Evolutionary conservation across 495 filamentous ascomycete species (phyloP).

Genomic region (Penicillium lividum): DNA sequence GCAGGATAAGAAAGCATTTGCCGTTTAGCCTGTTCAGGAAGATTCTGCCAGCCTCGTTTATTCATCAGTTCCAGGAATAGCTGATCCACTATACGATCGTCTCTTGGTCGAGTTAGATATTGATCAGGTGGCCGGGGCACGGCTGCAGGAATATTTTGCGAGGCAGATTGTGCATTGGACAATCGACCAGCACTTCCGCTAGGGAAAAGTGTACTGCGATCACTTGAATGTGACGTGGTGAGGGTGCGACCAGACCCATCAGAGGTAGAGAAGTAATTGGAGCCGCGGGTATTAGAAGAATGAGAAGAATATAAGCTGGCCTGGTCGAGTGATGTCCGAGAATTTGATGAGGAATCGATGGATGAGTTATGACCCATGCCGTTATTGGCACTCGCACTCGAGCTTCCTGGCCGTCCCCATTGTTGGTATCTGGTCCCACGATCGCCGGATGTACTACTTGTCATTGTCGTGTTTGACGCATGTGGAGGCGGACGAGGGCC

Average conservation of each 20-base stretch:
- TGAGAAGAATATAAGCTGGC: constrained; percentile 62
- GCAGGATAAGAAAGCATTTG: constrained; percentile 95
- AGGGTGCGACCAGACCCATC: constrained; percentile 64
- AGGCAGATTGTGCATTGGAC: constrained; percentile 34
- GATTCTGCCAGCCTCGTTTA: constrained; percentile 93
- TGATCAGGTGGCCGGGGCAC: constrained; percentile 51
- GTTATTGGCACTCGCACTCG: constrained; percentile 52
- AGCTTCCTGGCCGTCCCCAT: constrained; percentile 63
- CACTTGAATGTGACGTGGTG: constrained; percentile 46
- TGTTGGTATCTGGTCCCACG: constrained; percentile 69
- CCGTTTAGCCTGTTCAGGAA: constrained; percentile 91
- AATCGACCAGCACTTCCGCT: constrained; percentile 32
- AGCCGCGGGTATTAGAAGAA: constrained; percentile 60
- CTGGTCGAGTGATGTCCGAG: constrained; percentile 69
- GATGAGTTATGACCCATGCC: constrained; percentile 67
- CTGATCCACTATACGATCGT: constrained; percentile 86
- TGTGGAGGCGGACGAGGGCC: constrained; percentile 72
- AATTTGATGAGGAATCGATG: constrained; percentile 68
- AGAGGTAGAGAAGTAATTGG: constrained; percentile 62
- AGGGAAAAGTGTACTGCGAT: constrained; percentile 36
- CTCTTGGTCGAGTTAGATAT: constrained; percentile 69
- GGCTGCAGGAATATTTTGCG: constrained; percentile 47
- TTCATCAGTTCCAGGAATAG: constrained; percentile 94
- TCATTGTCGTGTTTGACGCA: constrained; percentile 63
- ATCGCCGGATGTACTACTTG: constrained; percentile 63